Conservation (phyloP, 345 rosid genomes). For the Xanthoceras sorbifolium region DNA sequence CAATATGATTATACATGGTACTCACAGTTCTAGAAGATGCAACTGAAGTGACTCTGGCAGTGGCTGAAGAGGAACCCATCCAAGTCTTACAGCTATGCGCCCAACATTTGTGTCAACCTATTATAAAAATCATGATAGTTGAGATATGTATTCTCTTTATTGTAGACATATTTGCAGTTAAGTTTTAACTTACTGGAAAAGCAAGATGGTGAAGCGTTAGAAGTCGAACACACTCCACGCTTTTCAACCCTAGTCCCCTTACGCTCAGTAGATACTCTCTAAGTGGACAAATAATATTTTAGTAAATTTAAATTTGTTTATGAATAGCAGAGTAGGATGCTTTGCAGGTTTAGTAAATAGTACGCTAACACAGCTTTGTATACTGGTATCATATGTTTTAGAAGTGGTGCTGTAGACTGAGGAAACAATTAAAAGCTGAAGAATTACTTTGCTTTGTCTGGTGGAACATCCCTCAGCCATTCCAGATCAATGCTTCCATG, state of each 20-base stretch:
- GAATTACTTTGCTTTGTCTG: slow-evolving; percentile 87
- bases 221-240: slow-evolving; percentile 98
- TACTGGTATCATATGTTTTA: slow-evolving; percentile 4
- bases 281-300: slow-evolving; percentile 30
- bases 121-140: slow-evolving; percentile 20
- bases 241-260: slow-evolving; percentile 86
- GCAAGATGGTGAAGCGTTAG: slow-evolving; percentile 96
- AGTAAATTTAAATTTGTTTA: slow-evolving; percentile 11
- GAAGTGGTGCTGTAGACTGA: slow-evolving; percentile 25
- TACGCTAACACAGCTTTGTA: background rate
- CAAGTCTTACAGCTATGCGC: slow-evolving; percentile 93
- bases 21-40: slow-evolving; percentile 95
- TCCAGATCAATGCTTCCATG: slow-evolving; percentile 86
- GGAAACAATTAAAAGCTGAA: slow-evolving; percentile 20
- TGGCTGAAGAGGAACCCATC: slow-evolving; percentile 99
- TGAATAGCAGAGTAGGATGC: slow-evolving; percentile 28
- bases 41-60: slow-evolving; percentile 96
- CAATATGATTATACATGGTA: slow-evolving; percentile 13
- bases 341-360: slow-evolving; percentile 9
- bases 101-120: slow-evolving; percentile 99
- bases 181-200: slow-evolving; percentile 72
- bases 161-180: slow-evolving; percentile 4
- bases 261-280: slow-evolving; percentile 89
- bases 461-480: slow-evolving; percentile 96
- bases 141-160: slow-evolving; percentile 20